Conservation (phyloP, 1,139 yeast genomes). For the Nakaseomyces uthaithaninus region DNA sequence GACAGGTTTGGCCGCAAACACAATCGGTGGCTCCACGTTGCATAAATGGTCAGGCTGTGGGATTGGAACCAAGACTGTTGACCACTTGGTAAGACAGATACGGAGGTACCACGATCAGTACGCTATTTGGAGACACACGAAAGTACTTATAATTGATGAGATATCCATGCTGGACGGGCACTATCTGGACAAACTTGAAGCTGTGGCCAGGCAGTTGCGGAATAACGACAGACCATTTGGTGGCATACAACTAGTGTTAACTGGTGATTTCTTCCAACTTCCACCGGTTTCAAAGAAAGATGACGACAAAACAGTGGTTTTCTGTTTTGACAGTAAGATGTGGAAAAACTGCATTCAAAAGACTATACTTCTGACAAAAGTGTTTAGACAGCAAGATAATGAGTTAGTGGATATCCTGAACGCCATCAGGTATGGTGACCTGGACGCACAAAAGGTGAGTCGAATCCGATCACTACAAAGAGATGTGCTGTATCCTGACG, state of each 20-base stretch:
- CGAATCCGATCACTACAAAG: slow-evolving; percentile 46
- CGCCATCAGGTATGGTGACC: slow-evolving; percentile 57
- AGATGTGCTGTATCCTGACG: slow-evolving; percentile 54
- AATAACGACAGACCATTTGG: slow-evolving; percentile 55
- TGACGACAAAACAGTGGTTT: slow-evolving; percentile 32
- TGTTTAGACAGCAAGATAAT: slow-evolving; percentile 63
- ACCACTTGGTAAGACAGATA: slow-evolving; percentile 40
- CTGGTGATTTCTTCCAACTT: slow-evolving; percentile 81
- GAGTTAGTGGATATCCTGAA: slow-evolving; percentile 67
- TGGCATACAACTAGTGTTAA: slow-evolving; percentile 67
- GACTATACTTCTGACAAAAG: slow-evolving; percentile 52
- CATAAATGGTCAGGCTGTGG: slow-evolving; percentile 78
- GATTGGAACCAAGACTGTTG: slow-evolving; percentile 47
- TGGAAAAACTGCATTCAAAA: slow-evolving; percentile 50
- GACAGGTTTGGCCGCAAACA: slow-evolving; percentile 85
- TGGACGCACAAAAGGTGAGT: slow-evolving; percentile 39
- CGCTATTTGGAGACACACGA: slow-evolving; percentile 53
- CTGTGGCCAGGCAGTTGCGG: slow-evolving; percentile 48
- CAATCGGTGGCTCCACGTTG: slow-evolving; percentile 75
- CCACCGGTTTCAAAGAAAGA: slow-evolving; percentile 60
- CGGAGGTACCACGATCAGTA: slow-evolving; percentile 38
- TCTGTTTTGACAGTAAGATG: slow-evolving; percentile 50
- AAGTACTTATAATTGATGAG: slow-evolving; percentile 69
- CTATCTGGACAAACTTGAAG: slow-evolving; percentile 56
- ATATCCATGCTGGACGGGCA: slow-evolving; percentile 73